Evolutionary conservation across 1,139 yeast genomes (phyloP), one percentile per base, ranked within the genome.

Genomic region (Blastobotrys indianensis): DNA sequence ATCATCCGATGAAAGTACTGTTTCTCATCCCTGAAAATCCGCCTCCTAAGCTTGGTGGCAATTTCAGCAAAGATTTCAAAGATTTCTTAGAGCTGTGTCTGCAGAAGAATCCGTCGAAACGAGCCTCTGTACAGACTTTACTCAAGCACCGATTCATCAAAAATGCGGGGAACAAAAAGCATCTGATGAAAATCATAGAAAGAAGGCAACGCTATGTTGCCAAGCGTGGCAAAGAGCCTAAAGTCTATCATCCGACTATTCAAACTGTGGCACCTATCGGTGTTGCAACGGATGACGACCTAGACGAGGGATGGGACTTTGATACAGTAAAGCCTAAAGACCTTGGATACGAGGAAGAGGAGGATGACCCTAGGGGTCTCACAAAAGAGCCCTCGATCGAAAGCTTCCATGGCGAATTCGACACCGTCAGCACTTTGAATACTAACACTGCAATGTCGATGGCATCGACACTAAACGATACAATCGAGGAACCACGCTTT

Each of bases 1-100:
- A 73, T 39, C 86, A 79, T 56, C 94, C 95, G 3, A 84, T 85
- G 88, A 82, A 82, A 58, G 95, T 88, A 1, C 65, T 87, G 28
- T 76, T 77, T 54, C 62, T 67, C 37, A 79, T 79, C 36, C 81
- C 82, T 1, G 70, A 76, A 47, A 69, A 70, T 28, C 63, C 64
- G 1, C 73, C 85, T 3, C 84, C 85, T 2, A 58, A 60, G 2
- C 64, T 79, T 13, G 78, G 74, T 8, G 62, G 64, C n/a, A 56
- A 63, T 11, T 76, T 66, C 53, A 68, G 76, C 1, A 48, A 57
- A 53, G 69, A 79, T 59, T 63, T 82, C 53, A 76, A 73, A 49
- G 84, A 82, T 50, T 87, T 87, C 61, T 74, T 85, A 8, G 59
- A 62, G n/a, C 68, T 68, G 39, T 87, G 95, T 58, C 72, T 87